These are phyloP conservation scores for Ochetophila trinervis DNA, from an alignment of 306 rosid genomes.

Conservation along the genomic window DNA sequence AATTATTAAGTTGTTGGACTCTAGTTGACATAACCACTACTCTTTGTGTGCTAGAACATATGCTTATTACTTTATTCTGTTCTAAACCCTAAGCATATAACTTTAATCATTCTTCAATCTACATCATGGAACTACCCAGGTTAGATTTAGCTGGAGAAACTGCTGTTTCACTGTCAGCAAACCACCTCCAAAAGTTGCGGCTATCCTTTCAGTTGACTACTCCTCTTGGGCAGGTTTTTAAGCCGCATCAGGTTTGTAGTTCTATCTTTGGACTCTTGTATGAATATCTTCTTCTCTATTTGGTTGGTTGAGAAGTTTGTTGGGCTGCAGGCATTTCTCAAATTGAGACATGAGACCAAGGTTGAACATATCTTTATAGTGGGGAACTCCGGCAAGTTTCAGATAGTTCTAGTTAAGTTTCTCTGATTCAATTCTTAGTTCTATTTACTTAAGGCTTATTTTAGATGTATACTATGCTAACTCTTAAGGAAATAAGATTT, in stretches of 20 bases:
- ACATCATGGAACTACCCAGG: constrained; percentile 41
- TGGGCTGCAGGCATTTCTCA: constrained; percentile 77
- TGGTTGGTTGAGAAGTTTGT: constrained; percentile 34
- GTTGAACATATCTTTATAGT: constrained; percentile 86
- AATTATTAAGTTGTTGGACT: constrained; percentile 6
- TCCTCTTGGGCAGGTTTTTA: constrained; percentile 63
- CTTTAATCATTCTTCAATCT: constrained; percentile 24
- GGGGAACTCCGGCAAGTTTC: constrained; percentile 73
- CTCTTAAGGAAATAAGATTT: no score
- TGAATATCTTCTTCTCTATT: constrained; percentile 18
- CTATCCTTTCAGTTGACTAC: constrained; percentile 75
- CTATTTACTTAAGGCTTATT: not conserved
- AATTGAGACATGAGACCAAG: constrained; percentile 76
- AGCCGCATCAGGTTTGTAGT: constrained; percentile 89
- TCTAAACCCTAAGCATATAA: constrained; percentile 4
- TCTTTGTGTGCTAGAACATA: no score
- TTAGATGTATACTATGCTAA: not conserved
- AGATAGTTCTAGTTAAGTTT: constrained; percentile 79
- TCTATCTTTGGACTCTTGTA: constrained; percentile 22
- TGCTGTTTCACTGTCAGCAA: constrained; percentile 66
- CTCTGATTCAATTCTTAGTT: constrained; percentile 13
- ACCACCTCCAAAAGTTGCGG: constrained; percentile 90
- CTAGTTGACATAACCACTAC: constrained; percentile 8
- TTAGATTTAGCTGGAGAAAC: constrained; percentile 71
- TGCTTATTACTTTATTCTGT: not conserved